These are phyloP conservation scores for Paramecium octaurelia DNA, from an alignment of 73 alveolate species.

Conservation along the genomic window DNA sequence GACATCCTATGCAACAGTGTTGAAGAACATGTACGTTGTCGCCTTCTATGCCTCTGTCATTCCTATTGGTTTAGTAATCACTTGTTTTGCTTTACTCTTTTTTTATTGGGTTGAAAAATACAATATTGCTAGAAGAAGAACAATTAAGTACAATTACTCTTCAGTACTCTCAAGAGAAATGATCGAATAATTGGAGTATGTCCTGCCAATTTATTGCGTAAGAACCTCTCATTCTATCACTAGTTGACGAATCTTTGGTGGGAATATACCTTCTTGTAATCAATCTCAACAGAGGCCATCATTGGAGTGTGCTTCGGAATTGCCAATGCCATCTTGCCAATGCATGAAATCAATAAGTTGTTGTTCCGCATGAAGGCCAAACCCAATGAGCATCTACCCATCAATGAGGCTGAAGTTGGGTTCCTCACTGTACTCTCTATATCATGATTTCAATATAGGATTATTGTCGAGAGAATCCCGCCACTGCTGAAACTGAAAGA, in stretches of 20 bases:
- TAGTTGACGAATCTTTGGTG: constrained; percentile 19
- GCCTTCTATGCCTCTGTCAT: constrained; percentile 57
- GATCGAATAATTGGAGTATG: constrained; percentile 54
- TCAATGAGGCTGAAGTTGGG: constrained; percentile 32
- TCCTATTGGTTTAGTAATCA: constrained; percentile 46
- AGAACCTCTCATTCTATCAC: neutral
- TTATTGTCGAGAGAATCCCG: constrained; percentile 65
- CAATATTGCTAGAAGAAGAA: constrained; percentile 55
- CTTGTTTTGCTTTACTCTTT: constrained; percentile 28
- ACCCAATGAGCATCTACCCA: neutral
- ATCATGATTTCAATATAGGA: neutral
- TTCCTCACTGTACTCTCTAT: neutral
- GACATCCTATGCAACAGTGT: constrained; percentile 33
- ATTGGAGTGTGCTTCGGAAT: constrained; percentile 1
- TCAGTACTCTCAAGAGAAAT: constrained; percentile 49
- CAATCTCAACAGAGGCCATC: neutral
- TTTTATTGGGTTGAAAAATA: constrained; percentile 60
- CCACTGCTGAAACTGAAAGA: constrained; percentile 42
- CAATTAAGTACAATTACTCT: constrained; percentile 38
- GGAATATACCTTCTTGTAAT: constrained; percentile 16
- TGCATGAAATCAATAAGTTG: constrained; percentile 46
- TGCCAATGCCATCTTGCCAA: constrained; percentile 48
- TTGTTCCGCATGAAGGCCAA: constrained; percentile 10
- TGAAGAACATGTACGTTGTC: constrained; percentile 55
- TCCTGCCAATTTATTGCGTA: constrained; percentile 56